Evolutionary conservation across 768 basidiomycete genomes (phyloP), one percentile per base, ranked within the genome.

Genomic region (Chalciporus piperatus): DNA sequence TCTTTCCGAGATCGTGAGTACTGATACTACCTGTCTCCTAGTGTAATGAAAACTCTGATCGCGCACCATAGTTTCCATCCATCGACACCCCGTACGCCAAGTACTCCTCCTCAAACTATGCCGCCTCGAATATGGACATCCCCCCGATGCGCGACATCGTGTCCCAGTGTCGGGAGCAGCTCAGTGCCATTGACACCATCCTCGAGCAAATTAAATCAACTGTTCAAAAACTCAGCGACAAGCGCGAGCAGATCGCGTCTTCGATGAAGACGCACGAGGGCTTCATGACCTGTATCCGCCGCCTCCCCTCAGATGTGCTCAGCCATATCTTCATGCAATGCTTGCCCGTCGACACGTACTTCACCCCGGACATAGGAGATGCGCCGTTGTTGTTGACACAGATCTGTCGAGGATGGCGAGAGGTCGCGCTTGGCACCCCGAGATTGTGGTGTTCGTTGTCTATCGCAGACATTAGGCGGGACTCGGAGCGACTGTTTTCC

Each of bases 381-480:
- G 71, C 70, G 0, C 76, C 79, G n/a, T 50, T 75, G 28, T 41
- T 75, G 6, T 54, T 80, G 19, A 65, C 72, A 19, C 61, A 61
- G 35, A 72, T 81, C 14, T 77, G 75, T 54, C 61, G 62, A 2
- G 50, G 65, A 3, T 81, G 80, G 80, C 71, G 71, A 54, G 47
- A 61, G 4, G 49, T 79, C 13, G 72, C 65, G 19, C 44, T 66
- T 10, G 60, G 62, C 6, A 74, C 73, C 1, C 76, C 80, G 6
- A 69, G 66, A 45, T 61, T 82, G 23, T 82, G 80, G 80, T 72
- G 74, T 12, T 70, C 74, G 1, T 75, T 82, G 7, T 60, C 42
- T n/a, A 40, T 66, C 33, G 45, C 46, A 12, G 33, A 50, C 20
- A 43, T 38, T 2, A 40, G 32, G 10, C 33, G 22, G 35, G 42